Base-by-base conservation (phyloP, 139 green algal genomes). In the Chlorella ohadii region DNA sequence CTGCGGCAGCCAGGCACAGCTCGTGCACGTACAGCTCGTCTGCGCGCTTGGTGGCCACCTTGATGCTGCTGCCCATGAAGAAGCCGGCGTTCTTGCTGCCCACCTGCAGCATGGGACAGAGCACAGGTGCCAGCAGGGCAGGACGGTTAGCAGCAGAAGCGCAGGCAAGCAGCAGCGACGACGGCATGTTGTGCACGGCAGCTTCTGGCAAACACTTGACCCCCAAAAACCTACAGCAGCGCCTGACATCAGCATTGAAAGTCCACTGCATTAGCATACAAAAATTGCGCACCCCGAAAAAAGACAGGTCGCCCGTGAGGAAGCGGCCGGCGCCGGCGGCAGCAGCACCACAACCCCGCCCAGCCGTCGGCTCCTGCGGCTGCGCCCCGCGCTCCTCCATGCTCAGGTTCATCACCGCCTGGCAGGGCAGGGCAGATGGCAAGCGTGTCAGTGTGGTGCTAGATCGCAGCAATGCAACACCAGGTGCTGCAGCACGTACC, bases 81-180 rank as follows among this genome's bases (percentile, higher is more conserved):
- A 97, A 97, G 1, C 92, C 91, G 0, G 94, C 94, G 66, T 96
- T 97, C 85, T 97, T 96, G 74, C 87, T 93, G 36, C 94, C 94
- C 51, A 38, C 63, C 13, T 68, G n/a, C 28, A 34, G 63, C 27
- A 51, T 51, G 51, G 27, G 59, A 23, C 59, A 66, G 17, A 31
- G 6, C 59, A 31, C 2, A 9, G 22, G 59, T n/a, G 31, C 1
- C 23, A 1, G 59, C 1, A 68, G n/a, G 4, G 63, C 28, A 36
- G 13, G 0, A 38, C 63, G 38, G n/a, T 15, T 7, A 38, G 27
- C 63, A 68, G 28, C 63, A 59, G 51, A 13, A 20, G 15, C 12
- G 51, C 11, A 3, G 15, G 12, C 11, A 23, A 13, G 51, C 51
- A 22, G 51, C 12, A 59, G 22, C 15, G 15, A 13, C 15, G 51